These are phyloP conservation scores for Cylindrodendrum hubeiense DNA, from an alignment of 2,329 filamentous ascomycete species.

Conservation along the genomic window DNA sequence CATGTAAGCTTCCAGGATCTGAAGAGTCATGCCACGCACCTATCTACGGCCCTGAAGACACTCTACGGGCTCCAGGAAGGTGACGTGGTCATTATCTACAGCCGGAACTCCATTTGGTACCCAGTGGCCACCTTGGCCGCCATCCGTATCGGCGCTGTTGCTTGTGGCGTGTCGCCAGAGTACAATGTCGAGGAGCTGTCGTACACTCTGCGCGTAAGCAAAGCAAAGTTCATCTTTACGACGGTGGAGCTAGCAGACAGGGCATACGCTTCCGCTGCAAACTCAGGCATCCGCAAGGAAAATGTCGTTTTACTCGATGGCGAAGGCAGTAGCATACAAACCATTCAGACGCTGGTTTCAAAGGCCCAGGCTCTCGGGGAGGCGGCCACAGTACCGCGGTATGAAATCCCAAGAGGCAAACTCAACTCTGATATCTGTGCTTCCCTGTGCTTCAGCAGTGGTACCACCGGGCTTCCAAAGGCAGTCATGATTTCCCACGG, in stretches of 20 bases:
- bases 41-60: conserved; percentile 71
- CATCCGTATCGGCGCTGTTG: conserved; percentile 63
- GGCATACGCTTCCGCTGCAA: conserved; percentile 51
- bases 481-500: conserved; percentile 68
- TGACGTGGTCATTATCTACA: conserved; percentile 71
- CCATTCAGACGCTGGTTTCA: background rate
- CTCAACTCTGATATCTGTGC: conserved; percentile 60
- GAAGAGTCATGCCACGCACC: conserved; percentile 66
- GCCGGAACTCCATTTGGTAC: conserved; percentile 76
- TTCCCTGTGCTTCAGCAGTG: conserved; percentile 63
- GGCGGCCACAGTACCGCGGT: background rate
- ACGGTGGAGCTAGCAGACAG: conserved; percentile 60
- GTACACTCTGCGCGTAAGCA: conserved; percentile 66
- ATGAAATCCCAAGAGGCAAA: conserved; percentile 53
- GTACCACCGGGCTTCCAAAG: conserved; percentile 72
- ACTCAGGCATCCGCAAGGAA: conserved; percentile 51
- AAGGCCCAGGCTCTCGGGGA: too few species aligned
- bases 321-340: background rate
- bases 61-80: conserved; percentile 65
- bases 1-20: conserved; percentile 69
- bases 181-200: conserved; percentile 78
- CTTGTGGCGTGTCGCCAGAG: conserved; percentile 73
- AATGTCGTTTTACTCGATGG: conserved; percentile 62
- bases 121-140: conserved; percentile 69
- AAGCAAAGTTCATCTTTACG: conserved; percentile 59